These are phyloP conservation scores for Hygrocybe coccinea DNA, from an alignment of 768 basidiomycete genomes.

Conservation along the genomic window DNA sequence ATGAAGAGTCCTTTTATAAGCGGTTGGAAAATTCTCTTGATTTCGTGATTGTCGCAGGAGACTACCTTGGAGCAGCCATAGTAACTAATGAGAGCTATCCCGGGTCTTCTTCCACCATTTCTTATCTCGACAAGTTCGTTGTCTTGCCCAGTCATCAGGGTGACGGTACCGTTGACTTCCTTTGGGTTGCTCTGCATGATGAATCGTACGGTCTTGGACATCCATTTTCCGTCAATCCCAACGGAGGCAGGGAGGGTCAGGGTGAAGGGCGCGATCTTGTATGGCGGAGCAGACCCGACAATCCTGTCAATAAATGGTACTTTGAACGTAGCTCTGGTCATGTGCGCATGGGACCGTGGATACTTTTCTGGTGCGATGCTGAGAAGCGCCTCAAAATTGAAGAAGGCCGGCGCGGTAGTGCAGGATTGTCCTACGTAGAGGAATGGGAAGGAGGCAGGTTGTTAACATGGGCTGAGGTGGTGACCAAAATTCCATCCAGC, in stretches of 20 bases:
- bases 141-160: slow-evolving; percentile 93
- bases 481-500: slow-evolving; percentile 68
- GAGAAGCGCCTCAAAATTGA: slow-evolving; percentile 77
- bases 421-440: slow-evolving; percentile 67
- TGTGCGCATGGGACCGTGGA: slow-evolving; percentile 79
- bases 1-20: slow-evolving; percentile 68
- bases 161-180: slow-evolving; percentile 97
- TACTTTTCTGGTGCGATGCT: slow-evolving; percentile 97
- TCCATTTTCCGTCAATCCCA: slow-evolving; percentile 90
- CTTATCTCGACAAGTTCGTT: slow-evolving; percentile 98
- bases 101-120: slow-evolving; percentile 48
- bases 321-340: slow-evolving; percentile 94
- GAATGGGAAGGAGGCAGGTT: slow-evolving; percentile 73
- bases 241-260: slow-evolving; percentile 84
- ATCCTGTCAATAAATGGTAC: slow-evolving; percentile 99
- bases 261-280: slow-evolving; percentile 93
- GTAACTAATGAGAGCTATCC: slow-evolving; percentile 64
- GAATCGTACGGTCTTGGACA: slow-evolving; percentile 96
- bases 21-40: slow-evolving; percentile 77
- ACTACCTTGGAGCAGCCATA: slow-evolving; percentile 92
- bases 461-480: slow-evolving; percentile 60
- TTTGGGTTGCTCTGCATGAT: slow-evolving; percentile 98
- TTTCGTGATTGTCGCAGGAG: slow-evolving; percentile 90
- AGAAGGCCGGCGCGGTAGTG: slow-evolving; percentile 57
- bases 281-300: slow-evolving; percentile 89